A percentile compares a stretch with the other conserved stretches of the same genome.
Conservation (phyloP, 345 rosid genomes). For the Corchorus olitorius region DNA sequence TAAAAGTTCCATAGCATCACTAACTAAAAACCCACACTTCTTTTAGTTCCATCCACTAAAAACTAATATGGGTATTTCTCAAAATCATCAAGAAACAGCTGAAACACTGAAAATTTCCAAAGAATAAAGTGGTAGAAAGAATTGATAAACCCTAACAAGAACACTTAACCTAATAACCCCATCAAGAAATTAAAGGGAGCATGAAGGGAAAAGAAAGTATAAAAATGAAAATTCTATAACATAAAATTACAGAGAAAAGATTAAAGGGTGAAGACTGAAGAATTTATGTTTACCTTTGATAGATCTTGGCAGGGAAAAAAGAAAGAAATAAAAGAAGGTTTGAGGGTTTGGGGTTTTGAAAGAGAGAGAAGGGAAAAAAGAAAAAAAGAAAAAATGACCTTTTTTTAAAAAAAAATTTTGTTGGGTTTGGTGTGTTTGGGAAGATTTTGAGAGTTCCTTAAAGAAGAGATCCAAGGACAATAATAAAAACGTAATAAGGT, state of each 20-base stretch:
- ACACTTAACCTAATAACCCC: neutral
- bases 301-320: slow-evolving; percentile 28
- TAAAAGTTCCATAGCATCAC: neutral
- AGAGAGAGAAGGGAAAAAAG: slow-evolving; percentile 4
- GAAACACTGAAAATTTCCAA: neutral
- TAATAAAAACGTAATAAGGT: neutral
- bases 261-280: slow-evolving; percentile 16
- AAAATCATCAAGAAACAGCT: slow-evolving; percentile 14
- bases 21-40: slow-evolving; percentile 3
- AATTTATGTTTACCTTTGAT: slow-evolving; percentile 33
- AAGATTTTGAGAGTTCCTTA: neutral
- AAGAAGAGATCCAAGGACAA: slow-evolving; percentile 7
- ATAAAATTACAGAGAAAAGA: neutral
- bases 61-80: slow-evolving; percentile 27
- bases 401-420: neutral
- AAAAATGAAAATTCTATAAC: slow-evolving; percentile 10
- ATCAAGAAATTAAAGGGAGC: neutral
- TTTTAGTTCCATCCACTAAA: slow-evolving; percentile 34
- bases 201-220: neutral
- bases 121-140: neutral
- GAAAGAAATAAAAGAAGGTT: neutral
- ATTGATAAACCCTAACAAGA: slow-evolving; percentile 30
- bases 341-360: slow-evolving; percentile 32
- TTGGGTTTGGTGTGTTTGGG: slow-evolving; percentile 14
- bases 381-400: too few relatives aligned